Percentiles rank a stretch among this genome's conserved stretches.
phyloP scores from a whole-genome alignment of 177 flowering plant species.

The Vitis hybrid region DNA sequence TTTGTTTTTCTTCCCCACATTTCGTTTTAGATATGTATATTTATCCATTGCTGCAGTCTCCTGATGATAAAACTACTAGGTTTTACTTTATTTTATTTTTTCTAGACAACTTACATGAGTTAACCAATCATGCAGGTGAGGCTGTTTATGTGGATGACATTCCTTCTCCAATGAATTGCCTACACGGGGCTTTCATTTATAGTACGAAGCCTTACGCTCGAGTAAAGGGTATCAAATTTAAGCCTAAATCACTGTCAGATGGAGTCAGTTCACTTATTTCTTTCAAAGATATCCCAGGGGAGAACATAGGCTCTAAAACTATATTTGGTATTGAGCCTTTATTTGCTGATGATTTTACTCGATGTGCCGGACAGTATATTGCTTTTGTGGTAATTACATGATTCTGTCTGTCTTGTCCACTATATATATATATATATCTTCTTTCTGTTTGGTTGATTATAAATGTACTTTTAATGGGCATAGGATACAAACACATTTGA shows the following conservation, averaged over 20 bases:
- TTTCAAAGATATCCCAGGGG: conserved; percentile 73
- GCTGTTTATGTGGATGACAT: conserved; percentile 92
- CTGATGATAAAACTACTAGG: neutral
- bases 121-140: conserved; percentile 47
- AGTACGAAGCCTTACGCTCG: conserved; percentile 75
- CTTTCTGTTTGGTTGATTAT: too few species aligned
- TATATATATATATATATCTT: neutral
- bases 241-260: conserved; percentile 30
- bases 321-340: conserved; percentile 62
- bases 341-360: conserved; percentile 69
- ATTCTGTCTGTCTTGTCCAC: neutral
- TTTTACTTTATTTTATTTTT: neutral
- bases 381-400: conserved; percentile 67
- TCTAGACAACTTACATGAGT: too few species aligned
- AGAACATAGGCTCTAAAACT: conserved; percentile 55
- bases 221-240: conserved; percentile 49
- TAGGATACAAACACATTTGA: neutral
- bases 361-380: conserved; percentile 66
- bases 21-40: too few species aligned
- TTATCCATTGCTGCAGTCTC: neutral
- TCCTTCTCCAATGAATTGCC: conserved; percentile 76
- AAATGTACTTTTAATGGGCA: too few species aligned
- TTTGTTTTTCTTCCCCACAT: too few species aligned
- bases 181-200: conserved; percentile 77
- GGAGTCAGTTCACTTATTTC: conserved; percentile 54